These are phyloP conservation scores for Schizonepeta tenuifolia DNA, from an alignment of 257 asterid species.

Conservation along the genomic window DNA sequence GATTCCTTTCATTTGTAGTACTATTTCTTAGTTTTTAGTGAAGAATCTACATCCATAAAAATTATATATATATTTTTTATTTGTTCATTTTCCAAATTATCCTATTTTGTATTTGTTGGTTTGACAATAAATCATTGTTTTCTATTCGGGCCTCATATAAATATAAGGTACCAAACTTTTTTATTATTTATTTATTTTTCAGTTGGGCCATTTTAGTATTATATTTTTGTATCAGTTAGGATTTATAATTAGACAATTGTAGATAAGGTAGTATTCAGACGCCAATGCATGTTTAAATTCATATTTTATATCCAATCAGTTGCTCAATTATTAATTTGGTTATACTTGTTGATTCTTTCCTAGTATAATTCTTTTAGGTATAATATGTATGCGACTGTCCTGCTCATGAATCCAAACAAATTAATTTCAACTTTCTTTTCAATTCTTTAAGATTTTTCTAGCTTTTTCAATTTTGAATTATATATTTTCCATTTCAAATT, in stretches of 20 bases:
- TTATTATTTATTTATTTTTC: not conserved
- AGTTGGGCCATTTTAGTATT: not conserved
- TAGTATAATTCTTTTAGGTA: no score
- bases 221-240: not conserved
- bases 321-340: not conserved
- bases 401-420: no score
- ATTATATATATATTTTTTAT: not conserved
- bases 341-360: not conserved
- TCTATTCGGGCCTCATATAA: not conserved
- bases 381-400: no score
- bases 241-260: not conserved
- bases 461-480: no score
- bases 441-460: no score
- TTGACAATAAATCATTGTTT: not conserved
- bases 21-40: conserved; percentile 22
- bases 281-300: not conserved
- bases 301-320: not conserved
- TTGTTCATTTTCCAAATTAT: not conserved
- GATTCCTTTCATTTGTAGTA: conserved; percentile 23
- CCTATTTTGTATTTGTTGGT: not conserved
- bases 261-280: not conserved
- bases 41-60: conserved; percentile 17
- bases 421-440: no score
- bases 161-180: not conserved
- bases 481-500: no score